Conservation (phyloP, 306 rosid genomes). For the Castanospermum australe region DNA sequence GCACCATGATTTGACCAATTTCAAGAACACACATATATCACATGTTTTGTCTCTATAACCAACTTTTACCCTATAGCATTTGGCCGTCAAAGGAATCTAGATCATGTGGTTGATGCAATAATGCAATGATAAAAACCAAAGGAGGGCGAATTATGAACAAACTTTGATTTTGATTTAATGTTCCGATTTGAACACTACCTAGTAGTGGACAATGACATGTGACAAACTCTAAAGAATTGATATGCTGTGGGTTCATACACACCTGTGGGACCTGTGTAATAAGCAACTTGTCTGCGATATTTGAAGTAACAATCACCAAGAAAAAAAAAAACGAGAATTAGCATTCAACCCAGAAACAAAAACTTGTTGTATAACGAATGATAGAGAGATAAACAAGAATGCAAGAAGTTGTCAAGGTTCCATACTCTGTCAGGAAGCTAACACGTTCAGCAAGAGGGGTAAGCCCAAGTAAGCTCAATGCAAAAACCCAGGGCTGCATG, state of each 20-base stretch:
- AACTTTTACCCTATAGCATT: neutral
- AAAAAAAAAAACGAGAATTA: neutral
- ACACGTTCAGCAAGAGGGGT: conserved; percentile 87
- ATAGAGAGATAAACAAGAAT: neutral
- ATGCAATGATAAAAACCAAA: no score
- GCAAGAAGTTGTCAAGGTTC: neutral
- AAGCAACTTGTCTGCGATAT: conserved; percentile 65
- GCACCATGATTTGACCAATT: neutral
- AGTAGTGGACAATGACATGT: neutral
- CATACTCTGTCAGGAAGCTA: conserved; percentile 93
- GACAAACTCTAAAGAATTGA: neutral
- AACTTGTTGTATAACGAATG: neutral
- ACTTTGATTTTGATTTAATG: no score
- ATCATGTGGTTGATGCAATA: no score
- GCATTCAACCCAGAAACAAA: neutral
- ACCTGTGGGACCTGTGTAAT: conserved; percentile 97
- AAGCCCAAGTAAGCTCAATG: conserved; percentile 76
- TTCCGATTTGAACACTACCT: no score
- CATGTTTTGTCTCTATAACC: neutral
- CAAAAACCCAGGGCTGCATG: conserved; percentile 83
- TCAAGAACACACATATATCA: neutral
- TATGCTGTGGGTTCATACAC: conserved; percentile 10
- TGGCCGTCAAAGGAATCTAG: neutral
- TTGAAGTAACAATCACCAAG: conserved; percentile 2
- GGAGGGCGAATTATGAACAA: no score